Evolutionary conservation across 2,329 filamentous ascomycete species (phyloP).

Genomic region (Trichoderma sp.): DNA sequence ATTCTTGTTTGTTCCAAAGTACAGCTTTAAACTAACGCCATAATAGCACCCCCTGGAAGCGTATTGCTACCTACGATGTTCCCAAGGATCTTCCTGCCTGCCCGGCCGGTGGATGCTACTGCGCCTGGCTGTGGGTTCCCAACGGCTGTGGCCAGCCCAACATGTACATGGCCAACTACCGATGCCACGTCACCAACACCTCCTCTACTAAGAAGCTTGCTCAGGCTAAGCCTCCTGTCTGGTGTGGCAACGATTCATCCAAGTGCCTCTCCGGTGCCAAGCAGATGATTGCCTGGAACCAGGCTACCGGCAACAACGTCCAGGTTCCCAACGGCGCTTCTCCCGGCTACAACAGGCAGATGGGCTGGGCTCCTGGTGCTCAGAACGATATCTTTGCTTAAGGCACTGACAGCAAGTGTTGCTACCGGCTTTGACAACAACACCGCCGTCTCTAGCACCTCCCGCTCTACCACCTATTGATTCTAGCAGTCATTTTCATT

Average conservation of each 20-base stretch:
- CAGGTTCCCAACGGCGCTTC: conserved; percentile 25
- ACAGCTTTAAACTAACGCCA: background rate
- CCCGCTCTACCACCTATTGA: background rate
- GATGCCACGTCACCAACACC: conserved; percentile 44
- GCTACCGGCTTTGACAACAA: background rate
- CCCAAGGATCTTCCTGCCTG: conserved; percentile 27
- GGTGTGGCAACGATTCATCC: conserved; percentile 38
- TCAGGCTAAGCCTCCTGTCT: conserved; percentile 38
- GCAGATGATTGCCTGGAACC: conserved; percentile 49
- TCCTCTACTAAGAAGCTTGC: conserved; percentile 39
- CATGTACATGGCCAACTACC: conserved; percentile 46
- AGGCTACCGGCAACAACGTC: conserved; percentile 33
- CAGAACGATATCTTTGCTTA: conserved; percentile 30
- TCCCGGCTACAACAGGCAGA: conserved; percentile 29
- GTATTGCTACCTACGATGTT: conserved; percentile 25
- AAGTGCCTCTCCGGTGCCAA: conserved; percentile 46
- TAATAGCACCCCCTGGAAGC: conserved; percentile 26
- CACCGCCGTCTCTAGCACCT: background rate
- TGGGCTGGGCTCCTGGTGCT: conserved; percentile 29
- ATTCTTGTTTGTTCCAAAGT: background rate
- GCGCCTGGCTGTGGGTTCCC: conserved; percentile 29
- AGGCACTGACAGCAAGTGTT: background rate
- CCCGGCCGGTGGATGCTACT: conserved; percentile 27
- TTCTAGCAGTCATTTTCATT: background rate
- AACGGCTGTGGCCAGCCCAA: conserved; percentile 28